Percentiles rank a stretch among this genome's conserved stretches.
These are phyloP conservation scores for Myxozyma neotropica DNA, from an alignment of 805 yeast species.

Conservation along the genomic window DNA sequence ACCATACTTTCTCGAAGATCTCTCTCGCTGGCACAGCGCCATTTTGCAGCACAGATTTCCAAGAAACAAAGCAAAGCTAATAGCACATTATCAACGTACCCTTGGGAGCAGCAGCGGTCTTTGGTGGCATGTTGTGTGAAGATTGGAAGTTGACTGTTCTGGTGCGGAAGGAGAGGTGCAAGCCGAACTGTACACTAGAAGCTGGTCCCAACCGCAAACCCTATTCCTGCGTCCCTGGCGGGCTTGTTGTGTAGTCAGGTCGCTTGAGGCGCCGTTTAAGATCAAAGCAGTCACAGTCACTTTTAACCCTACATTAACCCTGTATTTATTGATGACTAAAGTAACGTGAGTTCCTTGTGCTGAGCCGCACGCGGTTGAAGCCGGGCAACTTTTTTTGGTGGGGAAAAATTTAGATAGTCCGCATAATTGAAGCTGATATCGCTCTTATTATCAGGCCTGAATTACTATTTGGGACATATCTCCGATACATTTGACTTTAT, in stretches of 20 bases:
- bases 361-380: conserved; percentile 3
- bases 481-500: no score
- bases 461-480: no score
- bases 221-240: conserved; percentile 7
- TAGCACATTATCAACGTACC: conserved; percentile 15
- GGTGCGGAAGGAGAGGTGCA: neutral
- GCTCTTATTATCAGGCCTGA: no score
- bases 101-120: conserved; percentile 20
- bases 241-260: conserved; percentile 3
- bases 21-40: no score
- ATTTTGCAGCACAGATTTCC: neutral
- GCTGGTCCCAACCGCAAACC: conserved; percentile 14
- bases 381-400: neutral
- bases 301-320: neutral
- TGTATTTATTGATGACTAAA: neutral
- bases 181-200: conserved; percentile 2
- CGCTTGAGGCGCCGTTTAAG: neutral
- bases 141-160: neutral
- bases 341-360: neutral
- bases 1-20: neutral
- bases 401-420: neutral
- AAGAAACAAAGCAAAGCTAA: neutral
- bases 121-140: conserved; percentile 26
- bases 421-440: neutral
- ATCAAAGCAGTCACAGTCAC: neutral